Evolutionary conservation across 805 yeast species (phyloP).

Genomic region (Wickerhamiella siamensis): DNA sequence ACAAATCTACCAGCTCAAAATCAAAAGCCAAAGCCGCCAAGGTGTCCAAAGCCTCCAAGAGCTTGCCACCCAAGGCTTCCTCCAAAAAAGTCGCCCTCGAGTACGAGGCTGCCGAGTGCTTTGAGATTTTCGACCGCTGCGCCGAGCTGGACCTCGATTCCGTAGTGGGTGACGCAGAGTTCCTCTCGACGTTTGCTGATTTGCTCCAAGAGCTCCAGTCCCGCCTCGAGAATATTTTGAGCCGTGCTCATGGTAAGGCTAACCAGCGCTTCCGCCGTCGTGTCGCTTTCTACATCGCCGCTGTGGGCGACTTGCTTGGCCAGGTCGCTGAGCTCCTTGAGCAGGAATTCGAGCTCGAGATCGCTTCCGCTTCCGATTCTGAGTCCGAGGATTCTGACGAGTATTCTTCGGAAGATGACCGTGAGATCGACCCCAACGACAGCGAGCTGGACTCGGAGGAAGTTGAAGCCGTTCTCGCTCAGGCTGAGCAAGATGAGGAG

Average conservation of each 20-base stretch:
- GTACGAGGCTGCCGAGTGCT: constrained; percentile 18
- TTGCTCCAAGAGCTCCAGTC: constrained; percentile 17
- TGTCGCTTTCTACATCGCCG: constrained; percentile 19
- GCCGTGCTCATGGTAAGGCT: constrained; percentile 15
- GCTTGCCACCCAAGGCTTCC: constrained; percentile 3
- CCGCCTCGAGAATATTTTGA: constrained; percentile 16
- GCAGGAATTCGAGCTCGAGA: constrained; percentile 12
- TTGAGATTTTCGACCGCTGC: constrained; percentile 17
- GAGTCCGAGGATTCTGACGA: constrained; percentile 1
- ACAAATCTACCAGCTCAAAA: not conserved
- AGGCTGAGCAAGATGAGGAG: constrained; percentile 12
- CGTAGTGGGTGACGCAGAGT: constrained; percentile 18
- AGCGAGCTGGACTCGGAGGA: constrained; percentile 12
- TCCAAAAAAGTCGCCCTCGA: constrained; percentile 13
- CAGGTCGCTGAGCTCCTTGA: constrained; percentile 17
- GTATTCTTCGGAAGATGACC: constrained; percentile 8
- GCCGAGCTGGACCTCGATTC: constrained; percentile 18
- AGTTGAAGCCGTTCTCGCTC: constrained; percentile 14
- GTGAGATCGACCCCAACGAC: constrained; percentile 11
- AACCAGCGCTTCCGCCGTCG: constrained; percentile 19
- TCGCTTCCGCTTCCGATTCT: constrained; percentile 8
- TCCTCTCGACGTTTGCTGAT: constrained; percentile 14
- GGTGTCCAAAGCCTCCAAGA: constrained; percentile 6
- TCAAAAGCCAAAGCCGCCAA: constrained; percentile 7
- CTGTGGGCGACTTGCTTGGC: constrained; percentile 14